Conservation (phyloP, 495 filamentous ascomycete genomes). For the Penicillium salamii region DNA sequence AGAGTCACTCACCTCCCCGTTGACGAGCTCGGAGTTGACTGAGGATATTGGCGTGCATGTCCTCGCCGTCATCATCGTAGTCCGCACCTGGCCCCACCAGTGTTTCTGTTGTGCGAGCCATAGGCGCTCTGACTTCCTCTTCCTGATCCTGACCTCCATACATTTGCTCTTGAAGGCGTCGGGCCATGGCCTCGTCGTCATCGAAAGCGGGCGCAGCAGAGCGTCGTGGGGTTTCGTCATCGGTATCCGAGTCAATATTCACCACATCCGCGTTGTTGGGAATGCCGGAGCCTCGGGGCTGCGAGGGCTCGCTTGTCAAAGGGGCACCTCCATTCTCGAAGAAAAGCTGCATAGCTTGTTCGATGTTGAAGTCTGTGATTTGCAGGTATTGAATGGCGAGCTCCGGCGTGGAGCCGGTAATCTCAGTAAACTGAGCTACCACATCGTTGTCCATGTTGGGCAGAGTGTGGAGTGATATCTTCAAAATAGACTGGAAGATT, state of each 20-base stretch:
- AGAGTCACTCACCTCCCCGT: constrained; percentile 36
- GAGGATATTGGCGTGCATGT: constrained; percentile 60
- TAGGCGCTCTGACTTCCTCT: constrained; percentile 80
- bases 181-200: constrained; percentile 91
- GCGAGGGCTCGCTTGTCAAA: constrained; percentile 38
- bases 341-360: constrained; percentile 85
- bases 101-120: constrained; percentile 87
- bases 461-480: background rate
- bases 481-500: constrained; percentile 41
- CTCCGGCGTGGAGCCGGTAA: constrained; percentile 64
- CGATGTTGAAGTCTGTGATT: constrained; percentile 74
- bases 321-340: constrained; percentile 72
- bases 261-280: constrained; percentile 62
- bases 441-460: constrained; percentile 63
- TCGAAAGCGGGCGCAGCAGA: constrained; percentile 48
- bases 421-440: constrained; percentile 50
- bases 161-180: constrained; percentile 86
- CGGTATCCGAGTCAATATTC: constrained; percentile 70
- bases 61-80: constrained; percentile 55
- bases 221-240: constrained; percentile 42
- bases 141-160: constrained; percentile 57
- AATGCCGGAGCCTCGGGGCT: constrained; percentile 25
- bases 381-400: constrained; percentile 76
- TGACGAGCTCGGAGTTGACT: constrained; percentile 62
- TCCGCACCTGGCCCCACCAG: constrained; percentile 71